A percentile compares a stretch with the other conserved stretches of the same genome.
These are phyloP conservation scores for Linum usitatissimum DNA, from an alignment of 345 rosid genomes.

Conservation along the genomic window DNA sequence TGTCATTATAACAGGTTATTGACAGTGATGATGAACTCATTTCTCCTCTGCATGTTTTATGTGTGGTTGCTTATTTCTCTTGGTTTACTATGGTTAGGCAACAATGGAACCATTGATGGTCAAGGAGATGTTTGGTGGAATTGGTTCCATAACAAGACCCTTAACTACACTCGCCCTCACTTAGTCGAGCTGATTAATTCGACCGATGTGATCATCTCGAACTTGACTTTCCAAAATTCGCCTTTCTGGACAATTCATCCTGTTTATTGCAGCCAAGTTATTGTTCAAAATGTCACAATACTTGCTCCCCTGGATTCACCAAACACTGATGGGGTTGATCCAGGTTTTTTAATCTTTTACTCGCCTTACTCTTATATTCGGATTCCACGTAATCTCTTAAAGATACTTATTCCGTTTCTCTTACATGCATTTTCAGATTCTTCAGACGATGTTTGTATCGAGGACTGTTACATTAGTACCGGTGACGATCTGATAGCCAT, in stretches of 20 bases:
- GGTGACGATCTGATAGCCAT: conserved; percentile 86
- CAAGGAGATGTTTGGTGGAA: conserved; percentile 95
- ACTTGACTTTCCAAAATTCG: conserved; percentile 77
- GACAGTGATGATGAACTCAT: conserved; percentile 7
- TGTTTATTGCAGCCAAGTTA: conserved; percentile 89
- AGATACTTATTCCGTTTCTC: neutral
- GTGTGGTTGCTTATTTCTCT: neutral
- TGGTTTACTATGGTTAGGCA: conserved; percentile 39
- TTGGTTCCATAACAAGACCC: conserved; percentile 51
- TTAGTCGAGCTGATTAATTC: conserved; percentile 92
- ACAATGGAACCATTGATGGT: conserved; percentile 89
- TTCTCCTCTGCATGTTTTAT: conserved; percentile 4
- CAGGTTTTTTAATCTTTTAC: conserved; percentile 39
- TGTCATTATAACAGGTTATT: conserved; percentile 71
- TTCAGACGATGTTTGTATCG: conserved; percentile 75
- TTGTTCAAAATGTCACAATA: conserved; percentile 71
- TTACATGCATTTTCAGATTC: conserved; percentile 52
- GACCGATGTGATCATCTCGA: conserved; percentile 65
- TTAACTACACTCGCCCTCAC: conserved; percentile 88
- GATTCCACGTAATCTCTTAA: no score
- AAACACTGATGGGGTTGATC: conserved; percentile 93
- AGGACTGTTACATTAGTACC: conserved; percentile 77
- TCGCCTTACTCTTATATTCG: neutral
- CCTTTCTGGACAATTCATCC: conserved; percentile 99
- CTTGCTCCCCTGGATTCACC: conserved; percentile 94